Conservation (phyloP, 202 grass and related monocot genomes). For the Carex arenaria region DNA sequence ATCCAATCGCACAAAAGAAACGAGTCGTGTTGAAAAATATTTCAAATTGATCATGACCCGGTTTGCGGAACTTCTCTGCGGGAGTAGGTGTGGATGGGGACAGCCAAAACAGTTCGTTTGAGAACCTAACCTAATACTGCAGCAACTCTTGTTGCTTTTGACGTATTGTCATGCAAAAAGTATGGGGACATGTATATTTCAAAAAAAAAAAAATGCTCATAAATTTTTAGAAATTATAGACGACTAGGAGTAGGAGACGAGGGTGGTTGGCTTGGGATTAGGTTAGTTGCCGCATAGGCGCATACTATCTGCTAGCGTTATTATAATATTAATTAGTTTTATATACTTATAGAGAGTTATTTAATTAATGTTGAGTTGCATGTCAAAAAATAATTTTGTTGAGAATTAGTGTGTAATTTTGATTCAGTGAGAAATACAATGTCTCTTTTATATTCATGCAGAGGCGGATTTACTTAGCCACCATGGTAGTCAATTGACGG, state of each 20-base stretch:
- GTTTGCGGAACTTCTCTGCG: neutral
- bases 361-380: neutral
- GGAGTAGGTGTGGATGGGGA: conserved; percentile 4
- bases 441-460: no score
- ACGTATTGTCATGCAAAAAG: conserved; percentile 5
- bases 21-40: neutral
- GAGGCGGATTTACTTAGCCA: no score
- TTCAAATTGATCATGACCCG: neutral
- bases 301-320: neutral
- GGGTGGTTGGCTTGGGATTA: neutral
- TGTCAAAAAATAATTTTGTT: neutral
- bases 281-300: neutral
- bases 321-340: neutral
- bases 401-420: no score
- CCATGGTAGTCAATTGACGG: no score
- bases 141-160: conserved; percentile 1
- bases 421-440: no score
- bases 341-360: neutral
- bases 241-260: neutral
- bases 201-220: neutral
- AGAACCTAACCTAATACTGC: conserved; percentile 1
- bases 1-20: neutral
- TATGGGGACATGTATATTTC: neutral
- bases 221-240: neutral
- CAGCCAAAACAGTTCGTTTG: neutral